Evolutionary conservation across 2,329 filamentous ascomycete species (phyloP), one percentile per base, ranked within the genome.

Genomic region (Lachnum nothofagi): DNA sequence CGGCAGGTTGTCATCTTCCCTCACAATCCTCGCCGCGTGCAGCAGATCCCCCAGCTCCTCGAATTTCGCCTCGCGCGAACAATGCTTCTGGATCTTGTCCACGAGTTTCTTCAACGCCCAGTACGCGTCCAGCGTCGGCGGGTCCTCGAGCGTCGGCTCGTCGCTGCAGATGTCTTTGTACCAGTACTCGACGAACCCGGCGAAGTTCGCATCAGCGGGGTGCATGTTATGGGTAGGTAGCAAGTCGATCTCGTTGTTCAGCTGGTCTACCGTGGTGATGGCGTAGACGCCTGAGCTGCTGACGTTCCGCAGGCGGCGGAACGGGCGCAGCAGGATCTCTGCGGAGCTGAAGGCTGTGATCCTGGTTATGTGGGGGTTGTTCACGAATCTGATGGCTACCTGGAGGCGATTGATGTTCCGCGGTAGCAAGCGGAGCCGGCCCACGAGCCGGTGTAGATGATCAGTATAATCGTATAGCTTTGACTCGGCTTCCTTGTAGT

Each of bases 91-190:
- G 4, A 58, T 53, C n/a, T 23, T 23, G 19, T 22, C 46, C 19
- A 58, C 25, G 40, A 58, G 44, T 20, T 34, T 46, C 34, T 54
- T 44, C 34, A 58, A 42, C 29, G 49, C 39, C 55, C 55, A 58
- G 33, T 52, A 58, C 19, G 50, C 51, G 33, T 52, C 34, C 17
- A 53, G 50, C 33, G 54, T 39, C 37, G 42, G 48, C 31, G 29
- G 33, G 10, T 29, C 29, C 20, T 51, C 33, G 22, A 34, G 35
- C 17, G 33, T 25, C 29, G 39, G 41, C 44, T 48, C 24, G 14
- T 35, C 46, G 41, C 47, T 51, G 27, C 46, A 49, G 35, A 56
- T 7, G 39, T 51, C n/a, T 12, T 41, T 46, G 4, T 47, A 40
- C 48, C 37, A 52, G 22, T 38, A 9, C 14, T 40, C 33, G 33